Base-by-base conservation (phyloP, 2,329 filamentous ascomycete species). In the Ambrosiella xylebori region DNA sequence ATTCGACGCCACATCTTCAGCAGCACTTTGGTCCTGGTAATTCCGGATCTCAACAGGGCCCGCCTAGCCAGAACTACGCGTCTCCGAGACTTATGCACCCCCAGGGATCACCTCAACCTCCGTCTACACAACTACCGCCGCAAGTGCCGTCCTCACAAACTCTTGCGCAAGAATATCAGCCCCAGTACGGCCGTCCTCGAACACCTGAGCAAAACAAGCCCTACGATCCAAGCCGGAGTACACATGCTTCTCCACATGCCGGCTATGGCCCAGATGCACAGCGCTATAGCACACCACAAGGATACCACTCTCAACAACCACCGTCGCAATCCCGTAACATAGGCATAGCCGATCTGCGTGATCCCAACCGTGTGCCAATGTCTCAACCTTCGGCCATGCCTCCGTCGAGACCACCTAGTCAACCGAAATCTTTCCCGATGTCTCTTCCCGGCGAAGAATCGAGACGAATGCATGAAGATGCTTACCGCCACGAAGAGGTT, bases 171-270 rank as follows among this genome's bases (percentile, higher is more conserved):
- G 82, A 86, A 15, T 84, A 85, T 61, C 72, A 71, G 56, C 74
- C 77, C 4, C 59, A 61, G 27, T 84, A 78, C 66, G 76, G 83
- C 61, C 76, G 84, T 61, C 85, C 85, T 1, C 81, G 86, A 59
- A 88, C 85, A 0, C 85, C 85, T n/a, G 85, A 88, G 50, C 81
- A 82, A 61, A 73, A 76, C 52, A 75, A 79, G 64, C 71, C 72
- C 58, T 79, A 80, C 70, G 74, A 73, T 61, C 71, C 69, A 44
- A 70, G 76, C 64, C 71, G 70, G 27, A 69, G 70, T 61, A 65
- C 71, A 2, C 73, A 71, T 13, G 73, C 71, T 3, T 79, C 78
- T 12, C 76, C 76, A 5, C 71, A 76, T 63, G 71, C 70, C 57
- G 67, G 72, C 44, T 78, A 78, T 2, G 81, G 79, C 0, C 80